A percentile compares a stretch with the other conserved stretches of the same genome.
These are phyloP conservation scores for Wickerhamomyces subpelliculosus DNA, from an alignment of 805 yeast species.

Conservation along the genomic window DNA sequence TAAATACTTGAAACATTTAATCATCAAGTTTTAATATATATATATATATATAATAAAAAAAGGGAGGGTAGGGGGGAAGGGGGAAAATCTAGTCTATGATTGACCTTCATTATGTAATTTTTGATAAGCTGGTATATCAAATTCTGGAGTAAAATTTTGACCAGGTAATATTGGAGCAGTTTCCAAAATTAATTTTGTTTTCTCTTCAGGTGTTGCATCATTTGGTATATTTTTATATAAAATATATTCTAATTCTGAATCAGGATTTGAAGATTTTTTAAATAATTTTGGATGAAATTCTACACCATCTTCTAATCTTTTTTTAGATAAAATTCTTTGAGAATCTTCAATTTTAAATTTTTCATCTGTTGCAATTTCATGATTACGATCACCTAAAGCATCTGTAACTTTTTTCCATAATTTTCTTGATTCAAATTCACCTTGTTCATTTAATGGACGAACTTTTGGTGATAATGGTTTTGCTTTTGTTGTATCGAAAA, in stretches of 20 bases:
- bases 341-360: constrained; percentile 79
- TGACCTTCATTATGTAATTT: constrained; percentile 28
- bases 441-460: constrained; percentile 75
- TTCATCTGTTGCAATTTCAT: constrained; percentile 78
- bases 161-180: constrained; percentile 83
- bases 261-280: constrained; percentile 35
- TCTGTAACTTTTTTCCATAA: constrained; percentile 79
- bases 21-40: too few species aligned
- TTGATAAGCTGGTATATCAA: constrained; percentile 60
- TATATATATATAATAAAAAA: too few species aligned
- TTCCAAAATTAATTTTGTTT: constrained; percentile 50
- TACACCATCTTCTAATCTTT: constrained; percentile 69
- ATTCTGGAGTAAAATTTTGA: constrained; percentile 56
- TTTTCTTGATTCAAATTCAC: constrained; percentile 69
- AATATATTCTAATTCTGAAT: constrained; percentile 50
- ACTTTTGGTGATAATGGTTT: constrained; percentile 56
- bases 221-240: constrained; percentile 58
- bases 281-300: constrained; percentile 80
- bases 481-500: constrained; percentile 57
- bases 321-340: constrained; percentile 72
- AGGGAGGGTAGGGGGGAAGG: too few species aligned
- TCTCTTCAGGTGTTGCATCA: constrained; percentile 42
- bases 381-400: constrained; percentile 77
- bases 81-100: neutral
- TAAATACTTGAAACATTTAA: too few species aligned